Percentiles rank a stretch among this genome's conserved stretches.
Conservation (phyloP, 495 filamentous ascomycete species). For the Haplographium delicatum region DNA sequence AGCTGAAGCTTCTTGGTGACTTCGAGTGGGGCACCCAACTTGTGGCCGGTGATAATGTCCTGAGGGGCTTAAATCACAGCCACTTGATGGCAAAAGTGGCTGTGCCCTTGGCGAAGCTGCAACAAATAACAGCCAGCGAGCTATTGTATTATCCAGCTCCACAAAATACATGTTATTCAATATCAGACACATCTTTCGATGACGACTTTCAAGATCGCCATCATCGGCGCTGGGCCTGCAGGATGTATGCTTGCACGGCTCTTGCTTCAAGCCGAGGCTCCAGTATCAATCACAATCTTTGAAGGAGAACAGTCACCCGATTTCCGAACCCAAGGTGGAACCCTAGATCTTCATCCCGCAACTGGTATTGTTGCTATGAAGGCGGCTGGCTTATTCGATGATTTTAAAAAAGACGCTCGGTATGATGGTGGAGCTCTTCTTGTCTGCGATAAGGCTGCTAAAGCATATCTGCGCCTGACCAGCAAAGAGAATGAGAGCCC, state of each 20-base stretch:
- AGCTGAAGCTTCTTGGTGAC: too few species aligned
- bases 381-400: constrained; percentile 41
- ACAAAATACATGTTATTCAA: too few species aligned
- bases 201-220: constrained; percentile 51
- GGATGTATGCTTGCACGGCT: constrained; percentile 51
- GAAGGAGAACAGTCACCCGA: constrained; percentile 23
- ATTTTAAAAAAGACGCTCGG: constrained; percentile 42
- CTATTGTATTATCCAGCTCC: too few species aligned
- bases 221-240: constrained; percentile 52
- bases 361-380: constrained; percentile 48
- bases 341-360: constrained; percentile 46
- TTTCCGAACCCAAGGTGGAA: constrained; percentile 42
- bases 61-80: too few species aligned
- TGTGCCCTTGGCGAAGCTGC: too few species aligned
- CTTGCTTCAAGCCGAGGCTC: constrained; percentile 31
- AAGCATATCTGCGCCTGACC: not conserved
- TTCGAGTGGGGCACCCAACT: too few species aligned
- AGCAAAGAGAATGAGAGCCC: constrained; percentile 22
- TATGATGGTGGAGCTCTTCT: constrained; percentile 44
- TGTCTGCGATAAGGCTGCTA: constrained; percentile 29
- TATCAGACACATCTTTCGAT: too few species aligned
- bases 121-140: too few species aligned
- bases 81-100: too few species aligned
- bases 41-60: too few species aligned
- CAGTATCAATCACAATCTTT: constrained; percentile 39